Percentiles rank a stretch among this genome's conserved stretches.
Conservation (phyloP, 2,329 filamentous ascomycete species). For the Myriosclerotinia scirpicola region DNA sequence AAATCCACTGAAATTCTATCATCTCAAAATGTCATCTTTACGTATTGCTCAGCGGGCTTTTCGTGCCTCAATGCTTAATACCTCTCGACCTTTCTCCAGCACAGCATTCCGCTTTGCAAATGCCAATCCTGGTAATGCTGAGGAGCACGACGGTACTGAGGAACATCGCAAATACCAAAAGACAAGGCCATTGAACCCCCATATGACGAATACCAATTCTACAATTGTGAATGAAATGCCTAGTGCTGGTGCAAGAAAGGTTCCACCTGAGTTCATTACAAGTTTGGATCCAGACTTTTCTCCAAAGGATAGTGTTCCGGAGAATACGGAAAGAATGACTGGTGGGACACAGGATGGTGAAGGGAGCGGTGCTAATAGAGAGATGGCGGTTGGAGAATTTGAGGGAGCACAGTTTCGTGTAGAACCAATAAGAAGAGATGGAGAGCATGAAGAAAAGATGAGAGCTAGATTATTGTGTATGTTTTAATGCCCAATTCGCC, state of each 20-base stretch:
- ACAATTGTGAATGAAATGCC: slow-evolving; percentile 64
- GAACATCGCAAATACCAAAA: slow-evolving; percentile 56
- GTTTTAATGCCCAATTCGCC: slow-evolving; percentile 16
- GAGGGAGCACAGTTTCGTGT: slow-evolving; percentile 83
- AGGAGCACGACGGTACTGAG: slow-evolving; percentile 51
- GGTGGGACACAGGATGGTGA: slow-evolving; percentile 58
- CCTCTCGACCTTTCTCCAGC: slow-evolving; percentile 17
- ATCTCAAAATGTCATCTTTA: slow-evolving; percentile 16
- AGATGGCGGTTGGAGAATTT: slow-evolving; percentile 82
- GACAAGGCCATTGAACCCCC: slow-evolving; percentile 58
- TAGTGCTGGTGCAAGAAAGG: slow-evolving; percentile 54
- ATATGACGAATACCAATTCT: slow-evolving; percentile 63
- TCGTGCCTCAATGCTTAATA: slow-evolving; percentile 15
- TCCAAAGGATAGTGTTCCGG: slow-evolving; percentile 59
- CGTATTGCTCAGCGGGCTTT: slow-evolving; percentile 18
- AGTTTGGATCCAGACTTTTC: slow-evolving; percentile 55
- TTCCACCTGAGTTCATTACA: slow-evolving; percentile 61
- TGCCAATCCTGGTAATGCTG: slow-evolving; percentile 34
- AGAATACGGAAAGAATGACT: slow-evolving; percentile 65
- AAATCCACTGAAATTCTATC: not conserved
- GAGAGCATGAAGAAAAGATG: slow-evolving; percentile 84
- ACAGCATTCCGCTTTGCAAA: slow-evolving; percentile 22
- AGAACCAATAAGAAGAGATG: slow-evolving; percentile 80
- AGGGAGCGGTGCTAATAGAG: slow-evolving; percentile 48
- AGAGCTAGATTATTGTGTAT: slow-evolving; percentile 76